Evolutionary conservation across 1,139 yeast genomes (phyloP).

Genomic region (Diutina siamensis): DNA sequence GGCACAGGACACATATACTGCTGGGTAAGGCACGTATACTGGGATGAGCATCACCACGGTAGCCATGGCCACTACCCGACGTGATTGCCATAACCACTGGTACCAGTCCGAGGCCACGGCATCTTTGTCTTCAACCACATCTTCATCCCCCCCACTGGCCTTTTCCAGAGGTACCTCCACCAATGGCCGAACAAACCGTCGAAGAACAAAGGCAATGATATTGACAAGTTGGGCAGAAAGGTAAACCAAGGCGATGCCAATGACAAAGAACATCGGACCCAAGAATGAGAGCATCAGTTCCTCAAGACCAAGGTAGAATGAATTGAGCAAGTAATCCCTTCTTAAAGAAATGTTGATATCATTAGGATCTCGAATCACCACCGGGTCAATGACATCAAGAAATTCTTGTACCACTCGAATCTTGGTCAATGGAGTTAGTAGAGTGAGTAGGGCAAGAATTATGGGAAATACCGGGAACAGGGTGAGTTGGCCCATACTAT

Average conservation of each 20-base stretch:
- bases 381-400: conserved; percentile 42
- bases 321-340: conserved; percentile 18
- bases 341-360: conserved; percentile 20
- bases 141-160: not conserved
- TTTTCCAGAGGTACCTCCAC: too few species aligned
- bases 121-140: not conserved
- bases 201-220: conserved; percentile 5
- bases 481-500: conserved; percentile 28
- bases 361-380: conserved; percentile 29
- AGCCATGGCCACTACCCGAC: not conserved
- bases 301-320: conserved; percentile 56
- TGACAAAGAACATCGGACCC: conserved; percentile 44
- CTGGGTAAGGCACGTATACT: conserved; percentile 66
- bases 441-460: not conserved
- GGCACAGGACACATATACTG: conserved; percentile 53
- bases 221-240: conserved; percentile 7
- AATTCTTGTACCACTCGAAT: conserved; percentile 12
- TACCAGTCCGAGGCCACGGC: not conserved
- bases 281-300: conserved; percentile 44
- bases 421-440: not conserved
- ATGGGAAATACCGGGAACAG: conserved; percentile 7
- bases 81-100: not conserved
- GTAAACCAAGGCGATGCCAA: conserved; percentile 23
- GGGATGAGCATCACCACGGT: conserved; percentile 22
- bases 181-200: not conserved